Base-by-base conservation (phyloP, 2,329 filamentous ascomycete species). In the Alternaria sp. region DNA sequence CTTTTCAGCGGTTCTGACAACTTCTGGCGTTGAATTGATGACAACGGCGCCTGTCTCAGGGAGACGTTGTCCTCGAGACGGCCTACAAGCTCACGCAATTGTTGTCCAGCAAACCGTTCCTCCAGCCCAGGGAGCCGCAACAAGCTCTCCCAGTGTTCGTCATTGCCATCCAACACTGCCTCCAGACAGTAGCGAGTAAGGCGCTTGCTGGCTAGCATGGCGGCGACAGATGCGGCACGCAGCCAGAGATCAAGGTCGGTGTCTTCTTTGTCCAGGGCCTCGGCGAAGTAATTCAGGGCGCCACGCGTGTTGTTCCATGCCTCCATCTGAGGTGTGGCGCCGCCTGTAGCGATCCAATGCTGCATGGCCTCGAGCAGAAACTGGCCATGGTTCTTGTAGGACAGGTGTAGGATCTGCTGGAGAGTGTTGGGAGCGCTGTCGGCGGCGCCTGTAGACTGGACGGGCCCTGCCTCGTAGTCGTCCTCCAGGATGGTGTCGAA, bases 361-460 rank as follows among this genome's bases (percentile, higher is more conserved):
- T 83, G 88, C 66, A 90, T 86, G 57, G 80, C 81, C 74, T 99
- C 94, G n/a, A 99, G 82, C 57, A 90, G 82, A 72, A 96, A 97
- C 72, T 98, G 92, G 40, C 93, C 95, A 78, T 94, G 89, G 69
- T 98, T 99, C 78, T 98, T 99, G 82, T 96, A 92, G 1, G 94
- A 91, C 7, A 99, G 85, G 71, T 97, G 97, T 21, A 98, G 84
- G 10, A 96, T 93, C 72, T 97, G 93, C 0, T 92, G 89, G 9
- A 98, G 81, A 48, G 90, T 94, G 72, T 90, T 95, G 14, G 89
- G 91, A 2, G 88, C 87, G 28, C 87, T 89, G 64, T 96, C 92
- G 48, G 86, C 86, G 49, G 88, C 86, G 57, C 85, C 85, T 28
- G 85, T 84, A 23, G 67, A 69, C 63, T 80, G 64, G 83, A 83